phyloP scores from a whole-genome alignment of 2,329 filamentous ascomycete genomes.

The Celoporthe dispersa region DNA sequence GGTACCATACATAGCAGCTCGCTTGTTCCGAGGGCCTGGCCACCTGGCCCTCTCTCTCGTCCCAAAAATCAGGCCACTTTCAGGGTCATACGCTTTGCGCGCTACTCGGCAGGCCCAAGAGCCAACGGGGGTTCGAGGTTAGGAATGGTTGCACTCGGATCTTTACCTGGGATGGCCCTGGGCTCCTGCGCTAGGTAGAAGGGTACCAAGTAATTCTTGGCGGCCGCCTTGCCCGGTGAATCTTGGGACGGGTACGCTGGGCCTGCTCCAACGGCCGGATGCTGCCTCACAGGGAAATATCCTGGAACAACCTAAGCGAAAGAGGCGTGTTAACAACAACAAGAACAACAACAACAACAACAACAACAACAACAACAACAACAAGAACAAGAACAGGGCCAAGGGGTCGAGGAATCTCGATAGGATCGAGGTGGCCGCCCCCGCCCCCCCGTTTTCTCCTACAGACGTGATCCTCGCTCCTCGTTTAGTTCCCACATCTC shows the following conservation, averaged over 20 bases:
- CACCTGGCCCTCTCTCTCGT: neutral
- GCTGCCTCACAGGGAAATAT: neutral
- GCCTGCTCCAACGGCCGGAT: neutral
- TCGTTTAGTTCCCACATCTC: neutral
- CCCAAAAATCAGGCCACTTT: conserved; percentile 23
- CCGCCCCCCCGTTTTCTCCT: neutral
- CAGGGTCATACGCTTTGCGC: conserved; percentile 15
- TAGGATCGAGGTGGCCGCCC: neutral
- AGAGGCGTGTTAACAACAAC: neutral
- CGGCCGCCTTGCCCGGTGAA: neutral
- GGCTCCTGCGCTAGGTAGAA: conserved; percentile 3
- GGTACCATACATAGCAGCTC: neutral
- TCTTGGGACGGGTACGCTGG: neutral
- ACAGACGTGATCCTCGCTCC: neutral
- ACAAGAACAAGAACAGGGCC: neutral
- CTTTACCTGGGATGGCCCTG: conserved; percentile 7
- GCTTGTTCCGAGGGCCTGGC: conserved; percentile 1
- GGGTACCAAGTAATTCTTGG: neutral
- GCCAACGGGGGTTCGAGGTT: neutral
- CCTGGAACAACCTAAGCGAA: neutral
- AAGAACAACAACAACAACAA: neutral
- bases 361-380: too few species aligned
- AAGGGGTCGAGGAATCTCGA: neutral
- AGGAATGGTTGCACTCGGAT: neutral
- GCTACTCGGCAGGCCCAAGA: conserved; percentile 2